Conservation (phyloP, 2,329 filamentous ascomycete species). For the Eutypella sp. region DNA sequence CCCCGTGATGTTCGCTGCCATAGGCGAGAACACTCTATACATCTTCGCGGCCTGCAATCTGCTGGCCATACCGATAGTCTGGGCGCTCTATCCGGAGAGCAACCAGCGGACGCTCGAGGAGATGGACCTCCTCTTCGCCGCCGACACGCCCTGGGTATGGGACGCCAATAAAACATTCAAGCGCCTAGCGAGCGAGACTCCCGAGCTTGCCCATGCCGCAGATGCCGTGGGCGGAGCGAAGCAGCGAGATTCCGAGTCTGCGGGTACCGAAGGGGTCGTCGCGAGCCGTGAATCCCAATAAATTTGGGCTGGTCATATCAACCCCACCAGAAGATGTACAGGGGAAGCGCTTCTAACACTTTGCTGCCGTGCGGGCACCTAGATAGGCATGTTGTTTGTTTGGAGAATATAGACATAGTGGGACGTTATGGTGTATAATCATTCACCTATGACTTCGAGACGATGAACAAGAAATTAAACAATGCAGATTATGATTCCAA, state of each 20-base stretch:
- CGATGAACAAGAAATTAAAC: too few relatives aligned
- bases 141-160: constrained; percentile 64
- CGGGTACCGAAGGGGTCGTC: constrained; percentile 6
- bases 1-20: constrained; percentile 32
- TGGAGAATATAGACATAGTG: too few relatives aligned
- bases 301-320: too few relatives aligned
- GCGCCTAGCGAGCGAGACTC: constrained; percentile 56
- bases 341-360: too few relatives aligned
- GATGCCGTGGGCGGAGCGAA: constrained; percentile 12
- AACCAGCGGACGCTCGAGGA: constrained; percentile 71
- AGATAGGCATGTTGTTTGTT: too few relatives aligned
- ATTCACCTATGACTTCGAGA: too few relatives aligned
- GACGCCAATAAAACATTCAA: constrained; percentile 62
- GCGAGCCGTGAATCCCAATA: too few relatives aligned
- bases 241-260: constrained; percentile 23
- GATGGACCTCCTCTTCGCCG: constrained; percentile 68
- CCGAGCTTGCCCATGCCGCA: constrained; percentile 38
- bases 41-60: constrained; percentile 67
- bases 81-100: constrained; percentile 69
- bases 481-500: too few relatives aligned
- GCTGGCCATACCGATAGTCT: constrained; percentile 63
- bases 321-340: too few relatives aligned
- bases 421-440: too few relatives aligned
- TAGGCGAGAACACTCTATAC: constrained; percentile 68
- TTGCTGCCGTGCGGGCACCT: too few relatives aligned